These are phyloP conservation scores for Ustilago shanxiensis DNA, from an alignment of 1,284 basidiomycete genomes.

Conservation along the genomic window DNA sequence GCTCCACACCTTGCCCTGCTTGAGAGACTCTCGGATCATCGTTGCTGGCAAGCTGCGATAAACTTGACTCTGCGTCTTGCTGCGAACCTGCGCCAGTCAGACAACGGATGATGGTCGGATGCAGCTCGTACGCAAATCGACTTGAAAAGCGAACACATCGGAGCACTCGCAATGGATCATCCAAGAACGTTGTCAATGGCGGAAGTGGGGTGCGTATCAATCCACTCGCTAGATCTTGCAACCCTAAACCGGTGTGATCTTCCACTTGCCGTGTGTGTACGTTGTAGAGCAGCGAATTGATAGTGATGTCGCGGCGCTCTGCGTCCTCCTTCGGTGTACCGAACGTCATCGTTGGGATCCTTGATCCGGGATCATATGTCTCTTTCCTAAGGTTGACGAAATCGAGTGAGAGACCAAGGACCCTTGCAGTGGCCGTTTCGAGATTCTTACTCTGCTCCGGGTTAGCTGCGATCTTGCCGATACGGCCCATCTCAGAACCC, in stretches of 20 bases:
- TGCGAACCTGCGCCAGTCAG: slow-evolving; percentile 28
- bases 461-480: slow-evolving; percentile 88
- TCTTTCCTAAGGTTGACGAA: slow-evolving; percentile 95
- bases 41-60: slow-evolving; percentile 23
- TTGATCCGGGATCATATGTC: slow-evolving; percentile 83
- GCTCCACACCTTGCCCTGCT: slow-evolving; percentile 26
- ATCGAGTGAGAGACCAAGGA: slow-evolving; percentile 88
- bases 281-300: slow-evolving; percentile 97
- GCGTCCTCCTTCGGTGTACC: slow-evolving; percentile 95
- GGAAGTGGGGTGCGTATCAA: slow-evolving; percentile 90
- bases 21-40: slow-evolving; percentile 39
- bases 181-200: slow-evolving; percentile 87
- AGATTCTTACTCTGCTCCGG: slow-evolving; percentile 98
- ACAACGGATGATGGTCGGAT: slow-evolving; percentile 75
- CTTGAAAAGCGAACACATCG: slow-evolving; percentile 92
- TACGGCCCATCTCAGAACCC: slow-evolving; percentile 62
- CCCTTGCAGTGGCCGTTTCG: slow-evolving; percentile 90
- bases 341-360: slow-evolving; percentile 88
- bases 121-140: slow-evolving; percentile 85
- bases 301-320: slow-evolving; percentile 89
- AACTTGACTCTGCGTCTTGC: slow-evolving; percentile 11
- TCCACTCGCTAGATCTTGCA: slow-evolving; percentile 83
- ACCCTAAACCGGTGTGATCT: slow-evolving; percentile 85
- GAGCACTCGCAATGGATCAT: slow-evolving; percentile 92
- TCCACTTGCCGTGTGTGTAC: slow-evolving; percentile 89